Conservation (phyloP, 805 yeast species). For the Dipodascopsis tothii region DNA sequence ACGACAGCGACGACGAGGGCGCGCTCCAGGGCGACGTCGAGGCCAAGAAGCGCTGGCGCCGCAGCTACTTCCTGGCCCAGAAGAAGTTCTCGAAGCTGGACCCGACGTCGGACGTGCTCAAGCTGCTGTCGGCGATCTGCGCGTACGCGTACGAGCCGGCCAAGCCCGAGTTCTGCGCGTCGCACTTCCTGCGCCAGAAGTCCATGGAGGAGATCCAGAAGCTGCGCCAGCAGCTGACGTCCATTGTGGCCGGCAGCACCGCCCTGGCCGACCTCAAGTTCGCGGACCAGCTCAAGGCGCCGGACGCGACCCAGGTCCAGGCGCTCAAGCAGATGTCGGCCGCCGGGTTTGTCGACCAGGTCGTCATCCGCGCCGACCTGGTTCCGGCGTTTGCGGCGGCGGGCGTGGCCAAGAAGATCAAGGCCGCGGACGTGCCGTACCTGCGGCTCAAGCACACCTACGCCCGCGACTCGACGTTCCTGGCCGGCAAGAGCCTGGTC, state of each 20-base stretch:
- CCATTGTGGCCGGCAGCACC: constrained; percentile 58
- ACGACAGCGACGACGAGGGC: constrained; percentile 33
- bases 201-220: constrained; percentile 75
- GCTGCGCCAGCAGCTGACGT: constrained; percentile 68
- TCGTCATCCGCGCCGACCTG: constrained; percentile 76
- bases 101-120: constrained; percentile 64
- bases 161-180: constrained; percentile 43
- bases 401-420: constrained; percentile 37
- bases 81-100: constrained; percentile 53
- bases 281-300: constrained; percentile 25
- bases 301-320: constrained; percentile 52
- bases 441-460: constrained; percentile 36
- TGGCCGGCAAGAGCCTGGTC: constrained; percentile 31
- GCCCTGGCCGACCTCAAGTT: constrained; percentile 6
- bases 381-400: constrained; percentile 37
- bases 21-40: constrained; percentile 20
- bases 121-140: constrained; percentile 71
- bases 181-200: constrained; percentile 67
- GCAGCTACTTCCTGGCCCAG: constrained; percentile 52
- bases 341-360: constrained; percentile 86
- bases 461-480: constrained; percentile 47
- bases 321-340: constrained; percentile 86
- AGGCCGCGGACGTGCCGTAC: constrained; percentile 51
- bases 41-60: constrained; percentile 31
- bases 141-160: constrained; percentile 69